phyloP scores from a whole-genome alignment of 108 stramenopile species.

The Craspedostauros australis region DNA sequence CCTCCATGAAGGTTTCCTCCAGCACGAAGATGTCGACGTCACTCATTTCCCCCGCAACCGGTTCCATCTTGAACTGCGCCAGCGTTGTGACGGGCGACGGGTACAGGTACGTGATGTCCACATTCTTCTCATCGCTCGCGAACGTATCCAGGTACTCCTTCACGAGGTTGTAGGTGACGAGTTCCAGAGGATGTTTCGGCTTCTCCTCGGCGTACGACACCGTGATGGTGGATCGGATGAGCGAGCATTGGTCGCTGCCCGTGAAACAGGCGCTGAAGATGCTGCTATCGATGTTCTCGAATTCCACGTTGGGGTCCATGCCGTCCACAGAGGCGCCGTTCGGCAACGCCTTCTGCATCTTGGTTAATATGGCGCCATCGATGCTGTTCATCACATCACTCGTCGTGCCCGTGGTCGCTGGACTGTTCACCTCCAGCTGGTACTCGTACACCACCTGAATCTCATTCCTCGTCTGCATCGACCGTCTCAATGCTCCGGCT shows the following conservation, averaged over 20 bases:
- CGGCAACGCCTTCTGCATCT: too few relatives aligned
- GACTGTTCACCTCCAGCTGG: too few relatives aligned
- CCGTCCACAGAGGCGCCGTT: too few relatives aligned
- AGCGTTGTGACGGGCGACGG: slow-evolving; percentile 8
- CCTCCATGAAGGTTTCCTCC: slow-evolving; percentile 10
- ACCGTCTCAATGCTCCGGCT: too few relatives aligned
- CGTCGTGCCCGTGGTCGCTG: too few relatives aligned
- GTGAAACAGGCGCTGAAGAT: slow-evolving; percentile 21
- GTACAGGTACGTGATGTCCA: slow-evolving; percentile 8
- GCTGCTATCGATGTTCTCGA: slow-evolving; percentile 7
- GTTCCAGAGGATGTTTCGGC: slow-evolving; percentile 12
- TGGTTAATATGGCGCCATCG: too few relatives aligned
- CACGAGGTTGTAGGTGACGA: slow-evolving; percentile 11
- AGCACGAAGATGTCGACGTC: slow-evolving; percentile 12
- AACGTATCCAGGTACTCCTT: slow-evolving; percentile 12
- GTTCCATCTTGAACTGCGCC: slow-evolving; percentile 9
- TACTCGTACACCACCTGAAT: too few relatives aligned
- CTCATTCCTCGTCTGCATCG: too few relatives aligned
- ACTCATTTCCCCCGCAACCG: slow-evolving; percentile 7
- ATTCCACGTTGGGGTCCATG: slow-evolving; percentile 10
- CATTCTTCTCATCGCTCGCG: neutral
- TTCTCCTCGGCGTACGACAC: slow-evolving; percentile 8
- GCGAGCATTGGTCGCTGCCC: slow-evolving; percentile 13
- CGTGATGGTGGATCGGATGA: slow-evolving; percentile 10
- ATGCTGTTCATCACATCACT: too few relatives aligned